Base-by-base conservation (phyloP, 257 asterid genomes). In the Solanum ossicruentum region DNA sequence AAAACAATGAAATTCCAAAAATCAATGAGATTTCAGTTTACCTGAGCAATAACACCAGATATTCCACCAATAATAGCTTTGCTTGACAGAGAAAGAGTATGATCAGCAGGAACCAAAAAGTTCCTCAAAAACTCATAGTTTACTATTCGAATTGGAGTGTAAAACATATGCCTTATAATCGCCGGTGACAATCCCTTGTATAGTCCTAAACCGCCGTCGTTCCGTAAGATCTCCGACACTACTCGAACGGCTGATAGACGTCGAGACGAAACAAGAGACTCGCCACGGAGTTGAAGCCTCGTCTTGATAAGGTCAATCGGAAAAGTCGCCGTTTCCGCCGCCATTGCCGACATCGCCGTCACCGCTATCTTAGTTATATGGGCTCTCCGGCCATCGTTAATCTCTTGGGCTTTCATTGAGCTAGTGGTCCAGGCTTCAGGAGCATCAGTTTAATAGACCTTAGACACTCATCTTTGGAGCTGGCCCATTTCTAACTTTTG, bases 41-140 rank as follows among this genome's bases (percentile, higher is more conserved):
- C 99, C 98, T 95, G 99, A 87, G 99, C 98, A 84, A 93, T 88
- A 77, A 91, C 95, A 36, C 99, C 99, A 10, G 98, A 94, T 82
- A 89, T 55, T 83, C 99, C 99, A 56, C 98, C 98, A 43, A 92
- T 75, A 17, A 85, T 26, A 1, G 97, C 97, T 88, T 94, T 94
- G 72, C 87, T 83, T 80, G 87, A 81, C 39, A 95, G 91, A 54
- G 97, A 79, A 36, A 89, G 85, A 28, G 95, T 71, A 77, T 32
- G 79, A 84, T 92, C 93, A 70, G 90, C 84, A 28, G 85, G 87
- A 21, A 60, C 84, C 73, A 90, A 85, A 12, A 41, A 28, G 84
- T 85, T 88, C 84, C 99, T 88, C 85, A 95, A 89, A 85, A 91
- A 89, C 86, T 95, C 99, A 85, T 94, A 94, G 2, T 95, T 97